Evolutionary conservation across 371 early-diverging fungal genomes (phyloP), one percentile per base, ranked within the genome.

Genomic region (Entomophthora muscae): DNA sequence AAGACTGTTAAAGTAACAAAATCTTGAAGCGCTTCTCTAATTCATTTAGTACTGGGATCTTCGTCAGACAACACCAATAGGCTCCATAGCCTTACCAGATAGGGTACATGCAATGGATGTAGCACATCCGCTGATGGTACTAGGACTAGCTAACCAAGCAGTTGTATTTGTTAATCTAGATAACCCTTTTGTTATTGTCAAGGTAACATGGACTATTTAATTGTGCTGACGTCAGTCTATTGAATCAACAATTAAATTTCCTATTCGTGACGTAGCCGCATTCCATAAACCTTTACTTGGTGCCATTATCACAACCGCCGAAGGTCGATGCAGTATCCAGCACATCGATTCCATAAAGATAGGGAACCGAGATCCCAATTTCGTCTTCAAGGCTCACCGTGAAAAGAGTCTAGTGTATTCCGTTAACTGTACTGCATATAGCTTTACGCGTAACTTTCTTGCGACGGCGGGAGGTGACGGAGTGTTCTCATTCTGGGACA

Each of bases 381-480:
- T 94, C 65, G 89, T 91, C 2, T 97, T 95, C 79, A 93, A 90
- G 68, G 93, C 95, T 73, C 98, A 98, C 72, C 84, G 97, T 58
- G 86, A 83, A 63, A 78, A 77, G 65, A 76, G 75, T 27, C 74
- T 79, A 65, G 82, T 98, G 24, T 89, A 81, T 71, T 70, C 91
- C 32, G 85, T 91, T 61, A 89, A 93, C 42, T 76, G 77, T 82
- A 42, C 84, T 94, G 55, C 76, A 80, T 42, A 88, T 90, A 73
- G 94, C 95, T 69, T 91, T 3, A 69, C 78, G 10, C 83, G 83
- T 68, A 93, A 93, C 32, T 92, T 95, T 1, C 87, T 98, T 69
- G 81, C 88, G 0, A 93, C 97, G 17, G 88, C 85, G 12, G 98
- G 97, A 3, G 76, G 89, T 1, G 98, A 99, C 72, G 98, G 98